phyloP scores from a whole-genome alignment of 306 rosid species.

The Vigna angularis region DNA sequence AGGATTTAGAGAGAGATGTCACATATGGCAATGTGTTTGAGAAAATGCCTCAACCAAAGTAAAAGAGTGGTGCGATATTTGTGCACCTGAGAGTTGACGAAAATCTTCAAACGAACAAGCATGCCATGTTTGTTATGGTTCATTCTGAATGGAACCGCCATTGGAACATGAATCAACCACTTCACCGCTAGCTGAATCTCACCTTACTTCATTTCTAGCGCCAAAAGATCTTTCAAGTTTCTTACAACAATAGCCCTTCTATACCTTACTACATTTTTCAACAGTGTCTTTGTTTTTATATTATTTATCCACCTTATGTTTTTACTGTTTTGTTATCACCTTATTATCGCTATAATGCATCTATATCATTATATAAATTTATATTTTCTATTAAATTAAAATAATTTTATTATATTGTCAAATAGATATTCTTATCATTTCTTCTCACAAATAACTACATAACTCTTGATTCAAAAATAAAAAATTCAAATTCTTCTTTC shows the following conservation, averaged over 20 bases:
- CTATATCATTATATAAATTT: too few relatives aligned
- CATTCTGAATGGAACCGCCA: slow-evolving; percentile 38
- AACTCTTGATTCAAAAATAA: too few relatives aligned
- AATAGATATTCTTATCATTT: too few relatives aligned
- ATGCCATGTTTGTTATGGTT: slow-evolving; percentile 43
- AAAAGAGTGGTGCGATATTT: background rate
- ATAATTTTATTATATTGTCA: too few relatives aligned
- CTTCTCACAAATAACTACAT: too few relatives aligned
- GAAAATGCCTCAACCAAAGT: slow-evolving; percentile 44
- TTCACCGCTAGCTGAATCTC: background rate
- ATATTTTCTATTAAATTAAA: too few relatives aligned
- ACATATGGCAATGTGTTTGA: slow-evolving; percentile 46
- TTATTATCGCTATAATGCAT: too few relatives aligned
- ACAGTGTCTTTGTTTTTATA: too few relatives aligned
- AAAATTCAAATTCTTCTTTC: too few relatives aligned
- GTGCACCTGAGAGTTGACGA: slow-evolving; percentile 40
- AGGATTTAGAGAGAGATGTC: slow-evolving; percentile 19
- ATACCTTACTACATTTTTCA: background rate
- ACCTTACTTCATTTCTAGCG: slow-evolving; percentile 19
- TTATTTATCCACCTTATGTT: too few relatives aligned
- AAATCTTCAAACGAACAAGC: slow-evolving; percentile 39
- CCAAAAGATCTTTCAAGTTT: background rate
- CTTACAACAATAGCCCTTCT: background rate
- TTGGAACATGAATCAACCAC: slow-evolving; percentile 10
- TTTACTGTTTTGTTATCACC: too few relatives aligned